Conservation (phyloP, 495 filamentous ascomycete species). For the Stereocaulon alpinum region DNA sequence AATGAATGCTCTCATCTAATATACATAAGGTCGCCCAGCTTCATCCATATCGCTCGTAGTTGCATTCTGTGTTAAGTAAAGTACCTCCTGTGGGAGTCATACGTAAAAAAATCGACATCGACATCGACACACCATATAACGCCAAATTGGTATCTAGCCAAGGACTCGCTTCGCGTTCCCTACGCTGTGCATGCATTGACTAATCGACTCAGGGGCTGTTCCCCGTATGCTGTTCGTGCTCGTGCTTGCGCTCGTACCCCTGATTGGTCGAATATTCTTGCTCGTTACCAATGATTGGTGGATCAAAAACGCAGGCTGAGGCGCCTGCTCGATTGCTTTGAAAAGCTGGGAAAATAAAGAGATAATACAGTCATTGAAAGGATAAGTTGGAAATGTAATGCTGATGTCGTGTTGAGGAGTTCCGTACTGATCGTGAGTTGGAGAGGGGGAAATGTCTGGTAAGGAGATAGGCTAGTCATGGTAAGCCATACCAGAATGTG, state of each 20-base stretch:
- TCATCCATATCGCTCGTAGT: too few species aligned
- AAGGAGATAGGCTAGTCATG: neutral
- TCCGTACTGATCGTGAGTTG: neutral
- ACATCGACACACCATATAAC: neutral
- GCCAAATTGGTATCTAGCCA: slow-evolving; percentile 5
- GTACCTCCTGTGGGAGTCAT: too few species aligned
- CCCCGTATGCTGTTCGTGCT: neutral
- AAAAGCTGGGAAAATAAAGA: neutral
- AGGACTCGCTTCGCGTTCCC: neutral
- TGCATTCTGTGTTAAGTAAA: too few species aligned
- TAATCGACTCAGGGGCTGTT: neutral
- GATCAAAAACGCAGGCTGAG: neutral
- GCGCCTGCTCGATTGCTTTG: slow-evolving; percentile 3
- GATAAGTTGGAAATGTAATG: neutral
- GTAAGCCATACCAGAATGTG: neutral
- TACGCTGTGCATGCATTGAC: neutral
- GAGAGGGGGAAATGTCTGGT: neutral
- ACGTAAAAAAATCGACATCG: too few species aligned
- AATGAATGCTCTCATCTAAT: neutral
- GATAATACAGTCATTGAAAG: neutral
- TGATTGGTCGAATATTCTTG: neutral
- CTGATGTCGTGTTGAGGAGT: neutral
- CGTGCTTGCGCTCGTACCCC: neutral
- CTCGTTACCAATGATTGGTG: neutral
- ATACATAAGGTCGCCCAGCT: neutral